Evolutionary conservation across 1,139 yeast species (phyloP), one percentile per base, ranked within the genome.

Genomic region (Debaryomyces psychrophilus): DNA sequence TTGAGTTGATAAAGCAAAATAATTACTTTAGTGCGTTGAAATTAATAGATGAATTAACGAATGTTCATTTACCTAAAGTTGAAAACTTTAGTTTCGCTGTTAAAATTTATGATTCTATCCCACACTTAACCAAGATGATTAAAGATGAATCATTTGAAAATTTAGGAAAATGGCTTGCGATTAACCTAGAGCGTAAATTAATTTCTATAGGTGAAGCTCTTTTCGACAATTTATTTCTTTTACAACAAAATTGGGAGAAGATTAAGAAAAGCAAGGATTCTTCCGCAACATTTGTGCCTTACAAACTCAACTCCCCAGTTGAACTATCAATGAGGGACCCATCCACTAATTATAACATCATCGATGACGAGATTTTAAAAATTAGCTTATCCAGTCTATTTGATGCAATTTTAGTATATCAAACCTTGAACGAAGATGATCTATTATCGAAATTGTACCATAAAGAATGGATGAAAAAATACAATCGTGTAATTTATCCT

Each of bases 11-110:
- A 52, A 81, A 82, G 50, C 82, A 79, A 52, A 82, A 84, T 56
- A 85, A 86, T 54, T 88, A 89, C 58, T 93, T 90, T 65, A 87
- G 87, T 50, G 97, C 98, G 0, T 78, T 93, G 55, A 90, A 90
- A 61, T 81, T 88, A 53, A 71, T 90, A 47, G 93, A 90, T 50
- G 95, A 86, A 58, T 71, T 93, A 54, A 68, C 75, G 1, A 81
- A 78, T 47, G 73, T 87, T 37, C 90, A 87, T 55, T 69, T 87
- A 43, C 83, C 84, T 35, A 85, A 87, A 48, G 85, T 86, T 18
- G 83, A 86, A 45, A 81, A 82, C 48, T 88, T 87, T 60, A 87
- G 87, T 34, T 90, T 93, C 62, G 83, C 96, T 9, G 78, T 80
- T 44, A 82, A 81, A 56, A 83, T 87, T 42, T 79, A 87, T 54